phyloP scores from a whole-genome alignment of 768 basidiomycete species.

The Cantharellus cinnabarinus region DNA sequence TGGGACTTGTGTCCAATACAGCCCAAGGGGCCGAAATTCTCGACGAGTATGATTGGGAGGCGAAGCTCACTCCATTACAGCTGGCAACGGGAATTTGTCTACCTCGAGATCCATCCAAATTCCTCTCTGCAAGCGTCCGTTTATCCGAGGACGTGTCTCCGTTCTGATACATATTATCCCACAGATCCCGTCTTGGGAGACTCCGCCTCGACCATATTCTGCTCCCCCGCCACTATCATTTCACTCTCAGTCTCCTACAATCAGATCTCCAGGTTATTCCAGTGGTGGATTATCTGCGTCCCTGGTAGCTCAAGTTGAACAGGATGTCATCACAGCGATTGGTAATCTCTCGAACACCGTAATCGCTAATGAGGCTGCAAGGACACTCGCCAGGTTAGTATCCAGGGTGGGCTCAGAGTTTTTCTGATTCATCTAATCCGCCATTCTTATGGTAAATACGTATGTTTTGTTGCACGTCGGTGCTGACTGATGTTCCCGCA shows the following conservation, averaged over 20 bases:
- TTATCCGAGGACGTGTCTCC: not conserved
- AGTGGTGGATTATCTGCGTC: too few species aligned
- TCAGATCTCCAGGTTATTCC: conserved; percentile 15
- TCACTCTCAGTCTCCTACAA: too few species aligned
- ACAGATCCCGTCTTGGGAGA: conserved; percentile 58
- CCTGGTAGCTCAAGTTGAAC: conserved; percentile 33
- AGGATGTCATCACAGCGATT: conserved; percentile 72
- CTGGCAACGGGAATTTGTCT: conserved; percentile 79
- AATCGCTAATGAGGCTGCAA: conserved; percentile 84
- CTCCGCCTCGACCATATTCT: conserved; percentile 11
- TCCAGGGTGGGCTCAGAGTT: too few species aligned
- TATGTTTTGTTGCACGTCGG: too few species aligned
- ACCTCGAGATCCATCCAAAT: conserved; percentile 62
- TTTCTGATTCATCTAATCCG: too few species aligned
- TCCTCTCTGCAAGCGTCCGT: conserved; percentile 24
- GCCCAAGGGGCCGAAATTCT: conserved; percentile 82
- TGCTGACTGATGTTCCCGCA: too few species aligned
- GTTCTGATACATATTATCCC: too few species aligned
- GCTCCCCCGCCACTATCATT: conserved; percentile 5
- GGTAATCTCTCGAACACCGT: conserved; percentile 91
- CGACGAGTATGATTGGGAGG: conserved; percentile 84
- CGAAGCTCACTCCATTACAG: conserved; percentile 70
- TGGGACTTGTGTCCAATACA: conserved; percentile 83
- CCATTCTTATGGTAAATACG: too few species aligned
- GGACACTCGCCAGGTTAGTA: conserved; percentile 61